phyloP scores from a whole-genome alignment of 2,329 filamentous ascomycete genomes.

The Neonectria magnoliae region DNA sequence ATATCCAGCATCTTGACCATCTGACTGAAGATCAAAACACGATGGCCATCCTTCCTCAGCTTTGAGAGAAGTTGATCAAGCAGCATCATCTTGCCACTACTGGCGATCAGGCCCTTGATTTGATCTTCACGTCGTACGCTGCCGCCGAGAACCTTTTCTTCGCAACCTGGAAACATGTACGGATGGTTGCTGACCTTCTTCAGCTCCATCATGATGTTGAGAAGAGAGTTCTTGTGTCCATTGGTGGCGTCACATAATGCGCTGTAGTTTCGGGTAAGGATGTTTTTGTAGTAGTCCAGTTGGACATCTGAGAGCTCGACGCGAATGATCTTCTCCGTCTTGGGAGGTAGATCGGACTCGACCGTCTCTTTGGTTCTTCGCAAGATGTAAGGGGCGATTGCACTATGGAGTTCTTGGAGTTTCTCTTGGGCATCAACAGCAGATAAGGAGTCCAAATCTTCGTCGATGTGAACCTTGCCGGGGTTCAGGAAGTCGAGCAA shows the following conservation, averaged over 20 bases:
- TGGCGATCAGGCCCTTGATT: conserved; percentile 91
- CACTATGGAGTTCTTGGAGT: conserved; percentile 82
- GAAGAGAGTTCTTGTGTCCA: conserved; percentile 91
- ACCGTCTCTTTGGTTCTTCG: conserved; percentile 97
- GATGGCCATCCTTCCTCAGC: conserved; percentile 90
- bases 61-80: conserved; percentile 95
- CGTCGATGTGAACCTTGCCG: conserved; percentile 90
- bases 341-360: conserved; percentile 93
- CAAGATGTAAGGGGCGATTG: conserved; percentile 93
- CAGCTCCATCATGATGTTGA: conserved; percentile 99
- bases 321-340: conserved; percentile 98
- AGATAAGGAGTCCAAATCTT: conserved; percentile 83
- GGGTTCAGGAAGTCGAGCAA: conserved; percentile 97
- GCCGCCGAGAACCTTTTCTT: conserved; percentile 86
- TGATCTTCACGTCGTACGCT: conserved; percentile 87
- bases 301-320: conserved; percentile 97
- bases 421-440: conserved; percentile 87
- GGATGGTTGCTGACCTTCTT: conserved; percentile 99
- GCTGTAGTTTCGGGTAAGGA: conserved; percentile 94
- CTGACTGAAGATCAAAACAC: conserved; percentile 97
- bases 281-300: conserved; percentile 98
- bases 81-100: conserved; percentile 99
- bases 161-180: conserved; percentile 95
- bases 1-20: conserved; percentile 99
- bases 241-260: conserved; percentile 90